These are phyloP conservation scores for Phialophora expanda DNA, from an alignment of 2,329 filamentous ascomycete species.

Conservation along the genomic window DNA sequence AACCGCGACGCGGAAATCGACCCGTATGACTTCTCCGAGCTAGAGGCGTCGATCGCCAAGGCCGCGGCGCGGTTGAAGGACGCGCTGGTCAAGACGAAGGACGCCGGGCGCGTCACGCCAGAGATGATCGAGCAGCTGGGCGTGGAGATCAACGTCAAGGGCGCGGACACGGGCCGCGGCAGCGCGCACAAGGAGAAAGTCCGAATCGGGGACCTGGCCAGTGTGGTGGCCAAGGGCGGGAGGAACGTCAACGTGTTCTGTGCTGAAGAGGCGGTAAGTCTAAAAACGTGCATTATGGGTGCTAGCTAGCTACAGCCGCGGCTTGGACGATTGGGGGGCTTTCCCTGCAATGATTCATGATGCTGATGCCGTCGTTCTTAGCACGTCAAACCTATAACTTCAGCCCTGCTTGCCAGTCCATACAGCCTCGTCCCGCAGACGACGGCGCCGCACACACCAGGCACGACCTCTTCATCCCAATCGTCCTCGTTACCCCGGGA, in stretches of 20 bases:
- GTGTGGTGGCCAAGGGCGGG: slow-evolving; percentile 69
- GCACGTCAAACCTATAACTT: slow-evolving; percentile 54
- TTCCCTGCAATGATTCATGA: not conserved
- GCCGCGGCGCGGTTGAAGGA: slow-evolving; percentile 63
- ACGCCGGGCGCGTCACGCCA: slow-evolving; percentile 67
- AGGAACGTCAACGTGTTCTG: slow-evolving; percentile 66
- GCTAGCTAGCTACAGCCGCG: not conserved
- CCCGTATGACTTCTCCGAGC: slow-evolving; percentile 64
- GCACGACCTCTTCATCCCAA: slow-evolving; percentile 15
- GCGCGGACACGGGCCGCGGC: slow-evolving; percentile 53
- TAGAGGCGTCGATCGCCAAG: slow-evolving; percentile 62
- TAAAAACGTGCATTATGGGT: not conserved
- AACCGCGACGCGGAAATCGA: slow-evolving; percentile 51
- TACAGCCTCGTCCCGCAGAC: slow-evolving; percentile 52
- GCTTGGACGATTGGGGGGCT: not conserved
- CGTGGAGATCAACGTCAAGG: slow-evolving; percentile 63
- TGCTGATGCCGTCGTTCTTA: slow-evolving; percentile 33
- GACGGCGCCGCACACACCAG: slow-evolving; percentile 40
- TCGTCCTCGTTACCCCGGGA: slow-evolving; percentile 21
- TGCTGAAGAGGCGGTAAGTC: slow-evolving; percentile 65
- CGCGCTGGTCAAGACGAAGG: slow-evolving; percentile 66
- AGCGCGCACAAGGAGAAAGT: slow-evolving; percentile 47
- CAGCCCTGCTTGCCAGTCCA: slow-evolving; percentile 50
- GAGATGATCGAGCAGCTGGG: slow-evolving; percentile 65
- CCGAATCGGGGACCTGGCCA: slow-evolving; percentile 66